Base-by-base conservation (phyloP, 2,329 filamentous ascomycete genomes). In the Alternaria novae-zelandiae region DNA sequence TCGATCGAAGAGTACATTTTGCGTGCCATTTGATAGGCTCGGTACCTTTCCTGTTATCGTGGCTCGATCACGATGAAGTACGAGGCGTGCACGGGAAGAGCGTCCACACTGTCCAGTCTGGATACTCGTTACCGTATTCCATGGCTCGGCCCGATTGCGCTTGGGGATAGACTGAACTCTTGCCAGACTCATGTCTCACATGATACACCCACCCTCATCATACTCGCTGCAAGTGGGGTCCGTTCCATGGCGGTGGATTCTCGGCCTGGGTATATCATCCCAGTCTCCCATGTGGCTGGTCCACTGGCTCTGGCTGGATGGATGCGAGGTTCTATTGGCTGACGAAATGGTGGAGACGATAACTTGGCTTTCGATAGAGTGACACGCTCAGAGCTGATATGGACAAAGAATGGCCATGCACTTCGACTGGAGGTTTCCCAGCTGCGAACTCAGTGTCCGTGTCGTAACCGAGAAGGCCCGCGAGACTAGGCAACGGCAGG, bases 361-460 rank as follows among this genome's bases (percentile, higher is more conserved):
- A 20, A 20, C 51, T 58, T 45, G 57, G 53, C 26, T 46, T 55
- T 51, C 30, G 20, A 20, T 20, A 11, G 20, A 59, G 49, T 26
- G 15, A 25, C 23, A 26, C 28, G 30, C 46, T 57, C 8, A 30
- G 17, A 47, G 36, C 57, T 30, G 58, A 21, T 32, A 41, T 17
- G 28, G 17, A 51, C 49, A 30, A 45, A 9, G 11, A 30, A 25
- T 32, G 28, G 54, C 25, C 26, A 36, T 26, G 30, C 49, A n/a
- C 15, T 23, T 20, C 32, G 26, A 57, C 0, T 41, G 53, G 50
- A 54, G 30, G 54, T 51, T 49, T 49, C 46, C 54, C 55, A 32
- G 61, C 61, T 61, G 36, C 63, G 63, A 65, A 64, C 57, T 7
- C 36, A 32, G 43, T 61, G 59, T 66, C 63, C 58, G 54, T 60